Conservation (phyloP, 2,329 filamentous ascomycete genomes). For the Penicillium freii region DNA sequence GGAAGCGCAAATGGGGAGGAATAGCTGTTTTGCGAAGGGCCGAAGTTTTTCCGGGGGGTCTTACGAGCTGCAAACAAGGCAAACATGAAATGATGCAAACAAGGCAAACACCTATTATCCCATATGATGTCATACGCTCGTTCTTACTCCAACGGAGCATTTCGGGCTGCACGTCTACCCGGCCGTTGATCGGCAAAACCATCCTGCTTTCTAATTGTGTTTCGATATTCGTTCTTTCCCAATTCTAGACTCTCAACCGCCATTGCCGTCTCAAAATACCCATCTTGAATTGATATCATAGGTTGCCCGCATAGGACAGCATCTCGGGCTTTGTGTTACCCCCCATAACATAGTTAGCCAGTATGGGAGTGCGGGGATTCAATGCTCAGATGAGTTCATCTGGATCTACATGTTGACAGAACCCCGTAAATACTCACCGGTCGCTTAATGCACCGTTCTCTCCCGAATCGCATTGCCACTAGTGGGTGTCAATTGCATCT, state of each 20-base stretch:
- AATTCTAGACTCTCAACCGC: slow-evolving; percentile 1
- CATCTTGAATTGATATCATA: neutral
- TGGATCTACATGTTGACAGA: neutral
- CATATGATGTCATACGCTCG: neutral
- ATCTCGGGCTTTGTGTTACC: slow-evolving; percentile 3
- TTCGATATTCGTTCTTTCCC: neutral
- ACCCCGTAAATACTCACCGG: slow-evolving; percentile 14
- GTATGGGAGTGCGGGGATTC: neutral
- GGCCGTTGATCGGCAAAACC: slow-evolving; percentile 5
- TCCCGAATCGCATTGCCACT: slow-evolving; percentile 2
- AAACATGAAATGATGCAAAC: neutral
- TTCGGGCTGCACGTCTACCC: neutral
- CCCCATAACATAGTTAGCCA: neutral
- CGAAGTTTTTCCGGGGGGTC: slow-evolving; percentile 6
- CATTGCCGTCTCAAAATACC: slow-evolving; percentile 1
- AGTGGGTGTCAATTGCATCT: neutral
- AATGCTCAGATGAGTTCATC: slow-evolving; percentile 14
- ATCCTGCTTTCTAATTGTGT: neutral
- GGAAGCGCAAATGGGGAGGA: slow-evolving; percentile 6
- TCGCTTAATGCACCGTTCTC: slow-evolving; percentile 9
- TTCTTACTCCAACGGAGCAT: neutral
- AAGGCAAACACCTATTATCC: neutral
- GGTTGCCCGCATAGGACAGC: neutral
- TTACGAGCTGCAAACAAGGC: neutral
- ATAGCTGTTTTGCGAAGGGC: slow-evolving; percentile 21